phyloP scores from a whole-genome alignment of 2,329 filamentous ascomycete genomes.

The Penicillium decumbens region DNA sequence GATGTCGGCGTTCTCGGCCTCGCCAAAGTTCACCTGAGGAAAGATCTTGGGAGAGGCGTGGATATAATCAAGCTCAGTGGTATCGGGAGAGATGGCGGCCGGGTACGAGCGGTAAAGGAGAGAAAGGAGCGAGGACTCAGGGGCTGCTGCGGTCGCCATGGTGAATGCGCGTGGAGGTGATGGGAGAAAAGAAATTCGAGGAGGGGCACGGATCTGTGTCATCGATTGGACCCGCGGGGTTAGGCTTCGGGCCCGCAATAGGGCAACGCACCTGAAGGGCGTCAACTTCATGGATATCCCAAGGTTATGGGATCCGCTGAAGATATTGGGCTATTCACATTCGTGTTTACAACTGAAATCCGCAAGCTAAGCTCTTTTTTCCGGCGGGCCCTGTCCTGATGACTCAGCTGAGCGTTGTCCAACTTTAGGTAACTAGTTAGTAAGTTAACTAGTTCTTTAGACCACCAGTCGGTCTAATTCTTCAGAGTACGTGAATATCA shows the following conservation, averaged over 20 bases:
- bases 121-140: conserved; percentile 42
- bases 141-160: conserved; percentile 34
- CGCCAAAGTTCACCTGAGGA: conserved; percentile 64
- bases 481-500: too few species aligned
- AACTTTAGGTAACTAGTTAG: too few species aligned
- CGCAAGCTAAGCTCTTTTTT: conserved; percentile 5
- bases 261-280: conserved; percentile 17
- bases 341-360: background rate
- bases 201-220: conserved; percentile 29
- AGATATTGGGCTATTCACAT: conserved; percentile 1
- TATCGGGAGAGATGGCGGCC: conserved; percentile 35
- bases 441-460: too few species aligned
- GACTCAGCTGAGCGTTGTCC: conserved; percentile 7
- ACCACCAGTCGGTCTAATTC: too few species aligned
- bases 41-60: conserved; percentile 60
- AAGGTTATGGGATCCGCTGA: conserved; percentile 7
- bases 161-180: conserved; percentile 25
- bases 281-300: conserved; percentile 20
- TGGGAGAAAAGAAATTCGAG: conserved; percentile 26
- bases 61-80: conserved; percentile 42
- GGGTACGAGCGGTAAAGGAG: conserved; percentile 46
- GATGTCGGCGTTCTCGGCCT: conserved; percentile 79
- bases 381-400: conserved; percentile 4
- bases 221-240: conserved; percentile 26
- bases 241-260: conserved; percentile 23